These are phyloP conservation scores for Yamadazyma siamensis DNA, from an alignment of 1,139 yeast genomes.

Conservation along the genomic window DNA sequence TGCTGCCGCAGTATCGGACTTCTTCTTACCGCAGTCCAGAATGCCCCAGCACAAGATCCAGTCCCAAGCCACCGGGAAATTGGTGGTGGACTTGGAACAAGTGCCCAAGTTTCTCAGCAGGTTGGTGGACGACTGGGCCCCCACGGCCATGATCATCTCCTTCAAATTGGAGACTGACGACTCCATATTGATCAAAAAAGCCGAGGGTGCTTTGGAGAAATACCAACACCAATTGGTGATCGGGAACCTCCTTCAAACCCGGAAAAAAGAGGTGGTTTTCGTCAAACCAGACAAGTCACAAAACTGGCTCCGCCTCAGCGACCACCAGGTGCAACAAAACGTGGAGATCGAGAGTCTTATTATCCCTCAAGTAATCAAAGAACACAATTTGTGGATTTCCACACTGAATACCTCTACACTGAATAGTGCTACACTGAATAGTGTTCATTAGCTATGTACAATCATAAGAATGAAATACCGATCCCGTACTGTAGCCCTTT, in stretches of 20 bases:
- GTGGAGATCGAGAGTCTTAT: conserved; percentile 73
- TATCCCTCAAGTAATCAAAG: conserved; percentile 66
- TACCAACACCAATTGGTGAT: conserved; percentile 93
- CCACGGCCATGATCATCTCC: conserved; percentile 89
- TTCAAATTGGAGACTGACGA: conserved; percentile 92
- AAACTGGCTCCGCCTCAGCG: conserved; percentile 51
- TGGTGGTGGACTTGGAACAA: conserved; percentile 84
- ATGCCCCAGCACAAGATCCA: conserved; percentile 94
- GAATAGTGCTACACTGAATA: too few species aligned
- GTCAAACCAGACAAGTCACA: conserved; percentile 52
- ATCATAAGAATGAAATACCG: conserved; percentile 75
- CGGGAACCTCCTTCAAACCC: conserved; percentile 86
- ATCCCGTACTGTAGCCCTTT: conserved; percentile 94
- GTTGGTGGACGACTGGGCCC: conserved; percentile 92
- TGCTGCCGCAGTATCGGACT: conserved; percentile 98
- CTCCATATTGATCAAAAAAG: conserved; percentile 66
- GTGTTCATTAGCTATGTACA: conserved; percentile 2
- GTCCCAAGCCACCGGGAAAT: conserved; percentile 65
- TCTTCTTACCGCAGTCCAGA: conserved; percentile 81
- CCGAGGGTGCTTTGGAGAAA: conserved; percentile 71
- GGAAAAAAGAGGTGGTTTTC: conserved; percentile 85
- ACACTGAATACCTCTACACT: too few species aligned
- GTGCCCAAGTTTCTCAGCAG: conserved; percentile 92
- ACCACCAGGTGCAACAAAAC: conserved; percentile 32
- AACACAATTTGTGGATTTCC: conserved; percentile 61